Evolutionary conservation across 1,284 basidiomycete genomes (phyloP), one percentile per base, ranked within the genome.

Genomic region (Malassezia dermatis): DNA sequence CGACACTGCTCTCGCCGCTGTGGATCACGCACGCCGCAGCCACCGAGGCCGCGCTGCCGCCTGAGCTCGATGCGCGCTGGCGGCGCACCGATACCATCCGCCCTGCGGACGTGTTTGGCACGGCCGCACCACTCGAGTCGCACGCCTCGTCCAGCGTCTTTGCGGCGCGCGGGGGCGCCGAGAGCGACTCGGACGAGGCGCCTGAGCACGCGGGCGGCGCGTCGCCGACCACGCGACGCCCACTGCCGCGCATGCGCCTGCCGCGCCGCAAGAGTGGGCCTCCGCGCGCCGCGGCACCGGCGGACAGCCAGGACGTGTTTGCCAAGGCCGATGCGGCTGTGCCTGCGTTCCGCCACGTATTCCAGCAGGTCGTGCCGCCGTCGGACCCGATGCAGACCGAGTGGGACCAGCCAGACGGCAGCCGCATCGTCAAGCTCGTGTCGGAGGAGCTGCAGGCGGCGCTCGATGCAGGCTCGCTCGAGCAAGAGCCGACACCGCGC

Each of bases 341-440:
- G 46, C 53, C 35, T 31, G 30, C 50, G 28, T 40, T 47, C 11
- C 40, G 44, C 17, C 56, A 57, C 28, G 57, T 56, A 12, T 45
- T 51, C 46, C 12, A 49, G 12, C 39, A 47, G 12, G 12, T 21
- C 12, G 42, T 56, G 24, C 17, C 51, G 31, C 49, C 43, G n/a
- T 12, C 37, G 3, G 48, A 48, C 35, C 44, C 45, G 24, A 58
- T 48, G 53, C 62, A 63, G 55, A 59, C 53, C 13, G 67, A 63
- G n/a, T 73, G 69, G 69, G 67, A 73, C 23, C 62, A 62, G 56
- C 58, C 66, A 6, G 69, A 73, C 37, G 71, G 71, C 8, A 67
- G 67, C 27, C 59, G 67, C 11, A 54, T 72, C 15, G 68, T 73
- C 47, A 66, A 70, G 56, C 64, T 73, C 11, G 62, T 73, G 27